Percentiles rank a stretch among this genome's conserved stretches.
phyloP scores from a whole-genome alignment of 2,329 filamentous ascomycete species.

The Trichoderma guizhouense region DNA sequence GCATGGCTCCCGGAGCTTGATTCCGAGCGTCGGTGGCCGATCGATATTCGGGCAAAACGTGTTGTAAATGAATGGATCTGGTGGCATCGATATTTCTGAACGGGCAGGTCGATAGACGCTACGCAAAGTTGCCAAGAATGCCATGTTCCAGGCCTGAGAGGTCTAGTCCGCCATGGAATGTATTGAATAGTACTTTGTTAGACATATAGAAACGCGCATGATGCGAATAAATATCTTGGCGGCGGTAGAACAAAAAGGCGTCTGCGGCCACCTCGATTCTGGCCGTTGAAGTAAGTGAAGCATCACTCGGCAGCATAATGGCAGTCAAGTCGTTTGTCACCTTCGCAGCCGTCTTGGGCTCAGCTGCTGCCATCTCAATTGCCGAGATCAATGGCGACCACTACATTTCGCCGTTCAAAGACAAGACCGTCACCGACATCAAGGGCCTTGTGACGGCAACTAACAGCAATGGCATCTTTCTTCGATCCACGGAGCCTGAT shows the following conservation, averaged over 20 bases:
- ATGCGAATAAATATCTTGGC: not conserved
- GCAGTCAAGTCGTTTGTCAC: slow-evolving; percentile 18
- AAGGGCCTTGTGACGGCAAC: slow-evolving; percentile 64
- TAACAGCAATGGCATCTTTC: slow-evolving; percentile 58
- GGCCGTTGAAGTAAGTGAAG: not conserved
- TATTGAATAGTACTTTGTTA: not conserved
- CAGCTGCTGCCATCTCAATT: slow-evolving; percentile 46
- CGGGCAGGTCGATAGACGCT: not conserved
- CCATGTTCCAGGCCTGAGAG: not conserved
- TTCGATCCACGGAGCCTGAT: slow-evolving; percentile 58
- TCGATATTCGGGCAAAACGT: not conserved
- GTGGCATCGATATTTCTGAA: not conserved
- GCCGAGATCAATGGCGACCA: slow-evolving; percentile 63
- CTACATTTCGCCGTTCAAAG: slow-evolving; percentile 60
- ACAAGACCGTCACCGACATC: slow-evolving; percentile 55
- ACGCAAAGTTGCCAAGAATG: not conserved
- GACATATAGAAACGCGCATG: not conserved
- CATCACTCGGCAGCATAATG: not conserved
- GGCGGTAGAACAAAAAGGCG: not conserved
- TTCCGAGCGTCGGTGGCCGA: not conserved
- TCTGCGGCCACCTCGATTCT: not conserved
- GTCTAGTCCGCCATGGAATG: not conserved
- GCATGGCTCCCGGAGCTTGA: not conserved
- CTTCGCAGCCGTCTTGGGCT: slow-evolving; percentile 29
- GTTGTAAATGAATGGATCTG: not conserved